These are phyloP conservation scores for Scheffersomyces coipomensis DNA, from an alignment of 805 yeast species.

Conservation along the genomic window DNA sequence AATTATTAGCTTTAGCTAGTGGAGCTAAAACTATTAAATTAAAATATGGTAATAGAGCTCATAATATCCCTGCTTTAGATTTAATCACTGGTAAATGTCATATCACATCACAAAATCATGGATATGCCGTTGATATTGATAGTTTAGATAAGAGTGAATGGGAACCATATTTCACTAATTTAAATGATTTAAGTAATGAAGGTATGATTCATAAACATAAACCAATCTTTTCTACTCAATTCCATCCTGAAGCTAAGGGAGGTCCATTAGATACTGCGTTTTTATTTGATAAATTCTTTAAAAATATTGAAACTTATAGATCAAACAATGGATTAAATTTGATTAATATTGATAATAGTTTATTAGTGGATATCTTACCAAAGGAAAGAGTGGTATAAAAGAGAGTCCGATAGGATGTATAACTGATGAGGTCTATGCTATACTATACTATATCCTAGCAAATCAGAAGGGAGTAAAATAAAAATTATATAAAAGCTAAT, in stretches of 20 bases:
- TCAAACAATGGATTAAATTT: constrained; percentile 34
- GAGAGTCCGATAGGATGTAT: no score
- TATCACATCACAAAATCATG: constrained; percentile 98
- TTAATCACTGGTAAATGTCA: constrained; percentile 89
- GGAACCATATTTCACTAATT: constrained; percentile 83
- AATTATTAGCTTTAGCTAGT: constrained; percentile 88
- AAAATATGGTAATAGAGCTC: constrained; percentile 98
- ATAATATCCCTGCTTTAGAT: constrained; percentile 95
- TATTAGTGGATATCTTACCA: constrained; percentile 62
- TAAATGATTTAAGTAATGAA: constrained; percentile 95
- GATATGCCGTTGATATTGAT: constrained; percentile 88
- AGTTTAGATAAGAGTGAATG: constrained; percentile 69
- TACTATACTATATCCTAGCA: no score
- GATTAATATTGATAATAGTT: constrained; percentile 44
- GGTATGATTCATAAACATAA: constrained; percentile 88
- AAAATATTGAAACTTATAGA: constrained; percentile 58
- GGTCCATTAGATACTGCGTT: constrained; percentile 94
- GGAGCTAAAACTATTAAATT: constrained; percentile 92
- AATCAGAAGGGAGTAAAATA: no score
- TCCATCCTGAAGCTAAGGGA: constrained; percentile 99
- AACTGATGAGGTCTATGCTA: no score
- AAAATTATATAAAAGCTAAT: no score
- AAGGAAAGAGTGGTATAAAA: constrained; percentile 60
- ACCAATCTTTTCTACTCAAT: constrained; percentile 95
- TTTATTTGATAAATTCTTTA: constrained; percentile 87